Evolutionary conservation across 192 early-diverging fungal species (phyloP).

Genomic region (Obelidium mucronatum): DNA sequence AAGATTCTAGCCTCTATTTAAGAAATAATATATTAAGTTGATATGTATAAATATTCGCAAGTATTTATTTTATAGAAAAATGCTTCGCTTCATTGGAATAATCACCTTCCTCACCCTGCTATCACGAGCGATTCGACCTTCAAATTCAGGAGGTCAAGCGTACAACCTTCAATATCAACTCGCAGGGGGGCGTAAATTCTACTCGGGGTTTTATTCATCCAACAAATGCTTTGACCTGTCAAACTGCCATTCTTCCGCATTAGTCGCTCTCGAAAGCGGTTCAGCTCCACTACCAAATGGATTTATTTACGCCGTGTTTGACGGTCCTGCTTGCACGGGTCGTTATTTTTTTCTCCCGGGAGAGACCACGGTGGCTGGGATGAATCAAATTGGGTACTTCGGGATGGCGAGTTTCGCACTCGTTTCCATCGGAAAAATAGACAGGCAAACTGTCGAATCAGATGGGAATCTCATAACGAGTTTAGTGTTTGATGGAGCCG

Average conservation of each 20-base stretch:
- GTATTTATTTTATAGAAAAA: too few species aligned
- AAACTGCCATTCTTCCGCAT: background rate
- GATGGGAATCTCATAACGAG: background rate
- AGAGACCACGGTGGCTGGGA: background rate
- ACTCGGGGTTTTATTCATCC: background rate
- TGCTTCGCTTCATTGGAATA: too few species aligned
- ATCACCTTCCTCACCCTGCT: too few species aligned
- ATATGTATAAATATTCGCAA: too few species aligned
- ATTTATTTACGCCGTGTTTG: background rate
- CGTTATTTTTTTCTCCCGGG: background rate
- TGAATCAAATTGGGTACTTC: background rate
- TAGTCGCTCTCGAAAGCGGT: background rate
- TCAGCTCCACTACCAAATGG: background rate
- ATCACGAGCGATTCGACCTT: too few species aligned
- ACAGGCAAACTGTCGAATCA: background rate
- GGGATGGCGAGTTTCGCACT: background rate
- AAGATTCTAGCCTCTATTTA: too few species aligned
- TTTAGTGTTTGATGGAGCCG: background rate
- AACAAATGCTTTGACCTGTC: background rate
- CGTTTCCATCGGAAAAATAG: background rate
- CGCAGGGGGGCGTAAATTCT: background rate
- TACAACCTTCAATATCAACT: background rate
- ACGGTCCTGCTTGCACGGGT: background rate
- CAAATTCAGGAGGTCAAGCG: too few species aligned
- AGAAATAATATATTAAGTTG: too few species aligned